Evolutionary conservation across 495 filamentous ascomycete genomes (phyloP).

Genomic region (Lophiostoma macrostomum): DNA sequence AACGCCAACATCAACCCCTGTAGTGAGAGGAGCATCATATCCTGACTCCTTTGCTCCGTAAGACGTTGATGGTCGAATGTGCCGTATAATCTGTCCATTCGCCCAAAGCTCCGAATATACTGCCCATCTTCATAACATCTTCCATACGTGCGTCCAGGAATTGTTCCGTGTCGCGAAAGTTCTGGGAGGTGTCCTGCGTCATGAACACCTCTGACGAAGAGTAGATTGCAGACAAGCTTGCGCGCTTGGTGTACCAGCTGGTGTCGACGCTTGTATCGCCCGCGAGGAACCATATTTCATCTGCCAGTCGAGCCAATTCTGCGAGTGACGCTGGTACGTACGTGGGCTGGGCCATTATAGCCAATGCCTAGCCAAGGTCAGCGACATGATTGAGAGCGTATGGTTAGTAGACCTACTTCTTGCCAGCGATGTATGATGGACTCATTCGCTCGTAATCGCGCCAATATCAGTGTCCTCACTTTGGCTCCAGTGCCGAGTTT

Average conservation of each 20-base stretch:
- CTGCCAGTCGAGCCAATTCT: conserved; percentile 75
- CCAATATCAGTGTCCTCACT: conserved; percentile 64
- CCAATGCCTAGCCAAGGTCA: conserved; percentile 62
- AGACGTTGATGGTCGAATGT: conserved; percentile 47
- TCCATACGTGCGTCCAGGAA: conserved; percentile 76
- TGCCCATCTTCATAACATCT: conserved; percentile 60
- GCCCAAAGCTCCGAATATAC: conserved; percentile 56
- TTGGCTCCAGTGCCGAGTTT: conserved; percentile 50
- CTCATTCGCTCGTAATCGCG: conserved; percentile 68
- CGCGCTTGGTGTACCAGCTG: conserved; percentile 88
- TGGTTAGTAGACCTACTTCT: conserved; percentile 58
- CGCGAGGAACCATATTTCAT: conserved; percentile 83
- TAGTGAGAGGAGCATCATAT: too few relatives aligned
- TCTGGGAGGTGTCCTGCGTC: conserved; percentile 73
- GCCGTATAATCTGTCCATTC: conserved; percentile 79
- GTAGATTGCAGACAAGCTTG: conserved; percentile 74
- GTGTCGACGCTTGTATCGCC: conserved; percentile 78
- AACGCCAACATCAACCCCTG: too few relatives aligned
- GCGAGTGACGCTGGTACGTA: conserved; percentile 73
- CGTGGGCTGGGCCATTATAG: conserved; percentile 75
- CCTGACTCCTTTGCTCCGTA: conserved; percentile 44
- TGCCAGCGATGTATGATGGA: conserved; percentile 72
- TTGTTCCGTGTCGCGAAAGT: conserved; percentile 67
- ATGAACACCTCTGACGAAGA: conserved; percentile 80
- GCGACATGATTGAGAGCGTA: background rate